Evolutionary conservation across 768 basidiomycete species (phyloP), one percentile per base, ranked within the genome.

Genomic region (Naganishia vaughanmartiniae): DNA sequence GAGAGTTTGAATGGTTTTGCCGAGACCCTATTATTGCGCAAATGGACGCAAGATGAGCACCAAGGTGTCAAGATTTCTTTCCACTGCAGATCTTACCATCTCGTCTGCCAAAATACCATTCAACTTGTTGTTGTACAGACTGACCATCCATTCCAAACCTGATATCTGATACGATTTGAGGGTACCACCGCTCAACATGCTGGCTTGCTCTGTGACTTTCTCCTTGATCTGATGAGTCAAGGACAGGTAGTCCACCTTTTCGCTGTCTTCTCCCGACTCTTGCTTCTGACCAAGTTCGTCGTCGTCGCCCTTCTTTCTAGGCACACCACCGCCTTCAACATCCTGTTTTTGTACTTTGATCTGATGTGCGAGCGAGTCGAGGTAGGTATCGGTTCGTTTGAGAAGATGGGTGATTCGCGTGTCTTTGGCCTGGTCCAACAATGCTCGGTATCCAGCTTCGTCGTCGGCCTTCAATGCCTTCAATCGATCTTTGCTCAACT

Each of bases 381-480:
- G 88, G 83, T 93, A 99, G 0, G 88, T 76, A 76, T 99, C 95
- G 11, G 96, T 99, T 83, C 98, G 95, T 54, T 89, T 85, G 69
- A 99, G 84, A 31, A 98, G 84, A 82, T 98, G 96, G 0, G 94
- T 96, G 82, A 99, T 97, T 82, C 96, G 90, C 12, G 95, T 97
- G 77, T 99, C 96, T 81, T 99, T 99, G 70, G 95, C 95, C 21
- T 94, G 96, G 81, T 98, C 96, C 77, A 99, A 92, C 76, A 99
- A 90, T 79, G 93, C 93, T 87, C 97, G 89, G 82, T 99, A 99
- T n/a, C 92, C 94, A 82, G 97, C 96, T 84, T 99, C 96, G 83
- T 99, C 95, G 78, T 98, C 94, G 33, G 90, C 90, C 83, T 95
- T 93, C 75, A 98, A 88, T 10, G 95, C 96, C 84, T 91, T 93